Base-by-base conservation (phyloP, 2,329 filamentous ascomycete species). In the Phaeosphaeriaceae sp. region DNA sequence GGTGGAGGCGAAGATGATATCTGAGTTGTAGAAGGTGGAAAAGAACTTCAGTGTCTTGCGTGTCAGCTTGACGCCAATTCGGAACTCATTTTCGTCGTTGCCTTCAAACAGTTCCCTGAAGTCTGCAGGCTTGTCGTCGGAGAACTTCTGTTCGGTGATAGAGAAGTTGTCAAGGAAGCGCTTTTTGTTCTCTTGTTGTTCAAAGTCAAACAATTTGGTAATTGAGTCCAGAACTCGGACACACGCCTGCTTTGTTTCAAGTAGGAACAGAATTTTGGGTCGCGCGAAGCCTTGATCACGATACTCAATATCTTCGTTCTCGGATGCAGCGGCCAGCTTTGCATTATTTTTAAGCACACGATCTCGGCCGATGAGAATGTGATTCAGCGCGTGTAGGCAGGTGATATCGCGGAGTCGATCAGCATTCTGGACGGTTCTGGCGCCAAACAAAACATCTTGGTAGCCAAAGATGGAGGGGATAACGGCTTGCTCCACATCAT, bases 1-100 rank as follows among this genome's bases (percentile, higher is more conserved):
- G 0, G 94, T 91, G 60, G 91, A 96, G 17, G 91, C 92, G 45
- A 99, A 81, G 46, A 99, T 90, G 58, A 99, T 92, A 70, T 99
- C 94, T 8, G 92, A 96, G 71, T 88, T 93, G 79, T 97, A 97
- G 72, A 99, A 99, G 54, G 92, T 89, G 0, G 93, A 84, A 76
- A 96, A 99, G 71, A 89, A 94, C 72, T 97, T 97, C 68, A 97
- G 81, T 0, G 92, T 96, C 75, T 97, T 97, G 53, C 94, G 85
- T 0, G 94, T 97, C 71, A 99, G 95, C 74, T 97, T 99, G 68
- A 99, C 75, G n/a, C 93, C 94, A 2, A 97, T 79, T 3, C 93
- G 86, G 77, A 97, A 99, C 83, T 95, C 94, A 75, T 99, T 94
- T 70, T 97, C 94, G 70, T 96, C 91, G 69, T 97, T 97, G 50